Evolutionary conservation across 257 asterid species (phyloP).

Genomic region (Marsdenia floribunda): DNA sequence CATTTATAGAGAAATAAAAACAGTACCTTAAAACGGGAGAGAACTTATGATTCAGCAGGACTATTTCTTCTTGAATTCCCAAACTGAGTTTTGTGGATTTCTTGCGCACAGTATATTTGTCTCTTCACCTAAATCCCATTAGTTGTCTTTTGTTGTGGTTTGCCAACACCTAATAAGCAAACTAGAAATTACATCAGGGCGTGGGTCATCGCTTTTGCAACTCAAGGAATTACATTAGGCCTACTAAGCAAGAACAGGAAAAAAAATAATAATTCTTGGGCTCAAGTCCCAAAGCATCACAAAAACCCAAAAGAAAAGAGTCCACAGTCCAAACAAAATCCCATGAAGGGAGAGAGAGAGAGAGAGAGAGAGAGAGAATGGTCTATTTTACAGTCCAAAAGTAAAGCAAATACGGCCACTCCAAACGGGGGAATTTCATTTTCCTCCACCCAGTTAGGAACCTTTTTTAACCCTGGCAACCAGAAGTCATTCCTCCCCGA

Average conservation of each 20-base stretch:
- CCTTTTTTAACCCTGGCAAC: neutral
- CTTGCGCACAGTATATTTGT: neutral
- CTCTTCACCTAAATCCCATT: neutral
- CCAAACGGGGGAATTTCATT: neutral
- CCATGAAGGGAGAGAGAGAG: neutral
- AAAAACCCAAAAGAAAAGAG: neutral
- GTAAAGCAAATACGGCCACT: neutral
- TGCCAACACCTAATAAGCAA: neutral
- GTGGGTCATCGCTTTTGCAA: too few species aligned
- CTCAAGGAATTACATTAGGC: neutral
- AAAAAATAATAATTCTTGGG: neutral
- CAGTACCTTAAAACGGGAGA: slow-evolving; percentile 1
- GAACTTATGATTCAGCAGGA: neutral
- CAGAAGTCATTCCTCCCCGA: neutral
- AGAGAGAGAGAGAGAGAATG: neutral
- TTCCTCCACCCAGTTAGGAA: neutral
- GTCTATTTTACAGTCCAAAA: neutral
- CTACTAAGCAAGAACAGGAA: neutral
- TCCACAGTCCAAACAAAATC: neutral
- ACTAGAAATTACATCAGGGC: neutral
- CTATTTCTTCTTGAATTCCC: neutral
- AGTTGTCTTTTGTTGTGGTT: neutral
- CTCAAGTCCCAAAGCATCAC: neutral
- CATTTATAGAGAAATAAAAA: neutral
- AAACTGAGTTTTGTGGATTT: neutral